Evolutionary conservation across 129 eudicot genomes (phyloP), one percentile per base, ranked within the genome.

Genomic region (Pulicaria dysenterica): DNA sequence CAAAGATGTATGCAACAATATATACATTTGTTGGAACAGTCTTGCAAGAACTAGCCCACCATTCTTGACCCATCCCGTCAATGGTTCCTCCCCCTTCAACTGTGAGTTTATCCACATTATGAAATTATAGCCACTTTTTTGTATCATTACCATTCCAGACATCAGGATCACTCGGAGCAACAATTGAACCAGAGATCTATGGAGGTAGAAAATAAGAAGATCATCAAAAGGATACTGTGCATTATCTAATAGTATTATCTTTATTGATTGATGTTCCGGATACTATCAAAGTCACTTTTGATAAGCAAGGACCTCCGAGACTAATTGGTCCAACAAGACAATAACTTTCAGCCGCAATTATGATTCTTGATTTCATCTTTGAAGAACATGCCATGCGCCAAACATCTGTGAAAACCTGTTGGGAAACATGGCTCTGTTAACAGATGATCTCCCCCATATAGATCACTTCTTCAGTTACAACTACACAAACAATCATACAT

Each of bases 21-120:
- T 13, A 19, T 89, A 93, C 96, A 77, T 89, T 84, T 78, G 91
- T 75, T 41, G 49, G 47, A 56, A 90, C 82, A 5, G 46, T 82
- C 79, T 94, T 90, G 88, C 99, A 94, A 17, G 99, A 94, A 31
- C 63, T 80, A 77, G 83, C 81, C 97, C 99, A 94, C 99, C 99
- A 90, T 83, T 86, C 69, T 12, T 73, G 64, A 15, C 99, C 99
- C 93, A 81, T 83, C 43, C 99, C 99, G 24, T 94, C 41, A 53
- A 94, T 70, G 57, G 31, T 78, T 38, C 99, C 99, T 45, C 89
- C 84, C 8, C 98, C 99, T 79, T 90, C 87, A n/a, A 94, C 70
- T 0, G 81, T 83, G 60, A 90, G 88, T 74, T 84, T 76, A 40
- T 88, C 75, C 64, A 90, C 85, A 41, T 67, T 64, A 79, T 83